phyloP scores from a whole-genome alignment of 1,284 basidiomycete species.

The Rhodotorula sp. region DNA sequence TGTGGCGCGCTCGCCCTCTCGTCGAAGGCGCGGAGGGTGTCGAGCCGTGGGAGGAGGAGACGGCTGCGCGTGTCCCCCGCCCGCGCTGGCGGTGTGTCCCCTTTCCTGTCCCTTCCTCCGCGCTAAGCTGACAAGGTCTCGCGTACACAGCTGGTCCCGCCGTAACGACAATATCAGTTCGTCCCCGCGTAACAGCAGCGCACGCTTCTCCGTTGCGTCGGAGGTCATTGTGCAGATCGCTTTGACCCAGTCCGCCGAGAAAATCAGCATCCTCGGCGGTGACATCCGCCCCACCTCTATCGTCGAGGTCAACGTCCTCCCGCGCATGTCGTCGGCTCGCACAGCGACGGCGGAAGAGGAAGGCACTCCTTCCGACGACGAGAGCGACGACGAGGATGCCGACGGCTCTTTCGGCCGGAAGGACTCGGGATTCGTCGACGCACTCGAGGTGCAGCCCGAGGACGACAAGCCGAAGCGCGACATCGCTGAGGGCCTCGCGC shows the following conservation, averaged over 20 bases:
- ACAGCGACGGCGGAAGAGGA: neutral
- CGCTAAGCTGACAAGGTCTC: neutral
- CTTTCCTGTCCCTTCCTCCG: neutral
- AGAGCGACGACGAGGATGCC: neutral
- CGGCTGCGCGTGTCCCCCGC: neutral
- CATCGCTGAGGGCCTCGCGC: neutral
- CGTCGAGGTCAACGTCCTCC: conserved; percentile 3
- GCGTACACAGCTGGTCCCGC: conserved; percentile 11
- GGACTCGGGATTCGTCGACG: conserved; percentile 6
- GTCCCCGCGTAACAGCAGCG: neutral
- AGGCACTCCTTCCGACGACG: neutral
- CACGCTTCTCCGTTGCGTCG: conserved; percentile 4
- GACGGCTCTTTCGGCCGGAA: neutral
- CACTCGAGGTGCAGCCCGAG: neutral
- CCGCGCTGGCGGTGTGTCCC: conserved; percentile 6
- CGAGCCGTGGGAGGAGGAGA: conserved; percentile 5
- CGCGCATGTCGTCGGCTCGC: neutral
- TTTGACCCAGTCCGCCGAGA: neutral
- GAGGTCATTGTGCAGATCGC: conserved; percentile 13
- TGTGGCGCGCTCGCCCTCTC: conserved; percentile 2
- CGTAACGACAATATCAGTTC: neutral
- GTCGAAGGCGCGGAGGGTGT: neutral
- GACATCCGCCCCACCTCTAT: neutral
- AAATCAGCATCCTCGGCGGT: neutral
- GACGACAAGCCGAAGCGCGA: neutral